Conservation (phyloP, 148 eudicot species). For the Fagopyrum homotropicum region DNA sequence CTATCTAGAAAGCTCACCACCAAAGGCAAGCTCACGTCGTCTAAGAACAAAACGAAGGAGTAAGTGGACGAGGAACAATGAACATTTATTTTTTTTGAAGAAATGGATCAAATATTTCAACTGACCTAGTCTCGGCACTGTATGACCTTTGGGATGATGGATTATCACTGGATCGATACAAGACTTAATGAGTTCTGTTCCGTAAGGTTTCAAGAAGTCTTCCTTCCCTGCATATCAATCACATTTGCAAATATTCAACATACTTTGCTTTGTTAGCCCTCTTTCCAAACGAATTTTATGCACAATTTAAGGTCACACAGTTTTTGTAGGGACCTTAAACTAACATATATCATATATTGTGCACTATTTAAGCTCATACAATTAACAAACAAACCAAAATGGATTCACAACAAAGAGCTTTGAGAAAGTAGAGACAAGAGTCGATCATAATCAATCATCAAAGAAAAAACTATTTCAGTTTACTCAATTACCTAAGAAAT, state of each 20-base stretch:
- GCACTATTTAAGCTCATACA: neutral
- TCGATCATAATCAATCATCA: neutral
- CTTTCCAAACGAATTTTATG: neutral
- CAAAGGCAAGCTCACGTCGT: conserved; percentile 44
- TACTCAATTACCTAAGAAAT: conserved; percentile 11
- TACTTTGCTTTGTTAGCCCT: neutral
- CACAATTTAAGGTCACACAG: too few species aligned
- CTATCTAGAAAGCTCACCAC: conserved; percentile 58
- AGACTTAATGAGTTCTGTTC: conserved; percentile 62
- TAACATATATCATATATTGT: neutral
- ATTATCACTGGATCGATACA: conserved; percentile 59
- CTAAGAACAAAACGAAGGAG: conserved; percentile 25
- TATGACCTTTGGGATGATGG: conserved; percentile 92
- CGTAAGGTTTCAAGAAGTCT: conserved; percentile 70
- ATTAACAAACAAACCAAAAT: neutral
- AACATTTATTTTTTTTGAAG: neutral
- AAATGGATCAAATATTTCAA: neutral
- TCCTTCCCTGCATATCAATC: conserved; percentile 48
- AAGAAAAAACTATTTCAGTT: neutral
- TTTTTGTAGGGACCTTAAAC: neutral
- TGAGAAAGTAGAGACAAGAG: neutral
- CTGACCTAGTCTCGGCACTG: conserved; percentile 78
- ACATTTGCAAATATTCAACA: conserved; percentile 3
- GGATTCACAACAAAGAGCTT: neutral
- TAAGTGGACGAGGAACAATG: neutral